phyloP scores from a whole-genome alignment of 768 basidiomycete genomes.

The Mycena belliarum region DNA sequence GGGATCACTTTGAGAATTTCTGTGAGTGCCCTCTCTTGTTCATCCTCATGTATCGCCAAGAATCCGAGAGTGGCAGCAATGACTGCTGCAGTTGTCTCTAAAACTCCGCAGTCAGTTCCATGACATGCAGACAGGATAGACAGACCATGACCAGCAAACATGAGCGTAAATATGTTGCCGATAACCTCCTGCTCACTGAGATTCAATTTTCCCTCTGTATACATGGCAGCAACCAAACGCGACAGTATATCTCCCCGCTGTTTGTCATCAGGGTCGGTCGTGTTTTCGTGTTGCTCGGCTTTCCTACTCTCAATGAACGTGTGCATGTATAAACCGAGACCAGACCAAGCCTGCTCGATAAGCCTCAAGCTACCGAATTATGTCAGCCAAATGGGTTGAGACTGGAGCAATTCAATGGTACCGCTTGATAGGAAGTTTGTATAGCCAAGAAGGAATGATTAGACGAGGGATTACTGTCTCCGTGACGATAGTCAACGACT shows the following conservation, averaged over 20 bases:
- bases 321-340: constrained; percentile 5
- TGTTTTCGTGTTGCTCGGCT: background rate
- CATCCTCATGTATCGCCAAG: background rate
- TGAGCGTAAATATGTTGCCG: constrained; percentile 5
- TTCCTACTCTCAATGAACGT: background rate
- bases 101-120: background rate
- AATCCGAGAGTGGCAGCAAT: constrained; percentile 1
- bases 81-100: constrained; percentile 1
- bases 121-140: background rate
- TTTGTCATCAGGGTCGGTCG: background rate
- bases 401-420: background rate
- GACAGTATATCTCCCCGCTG: constrained; percentile 7
- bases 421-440: constrained; percentile 1
- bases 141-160: constrained; percentile 6
- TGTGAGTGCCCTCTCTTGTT: background rate
- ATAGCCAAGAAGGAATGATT: constrained; percentile 3
- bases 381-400: background rate
- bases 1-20: background rate
- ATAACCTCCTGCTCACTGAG: constrained; percentile 6
- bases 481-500: constrained; percentile 2
- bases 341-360: background rate
- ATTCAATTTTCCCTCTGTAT: background rate
- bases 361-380: background rate
- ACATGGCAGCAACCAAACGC: constrained; percentile 3
- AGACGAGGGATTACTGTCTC: constrained; percentile 1